Conservation (phyloP, 2,329 filamentous ascomycete genomes). For the Nemania abortiva region DNA sequence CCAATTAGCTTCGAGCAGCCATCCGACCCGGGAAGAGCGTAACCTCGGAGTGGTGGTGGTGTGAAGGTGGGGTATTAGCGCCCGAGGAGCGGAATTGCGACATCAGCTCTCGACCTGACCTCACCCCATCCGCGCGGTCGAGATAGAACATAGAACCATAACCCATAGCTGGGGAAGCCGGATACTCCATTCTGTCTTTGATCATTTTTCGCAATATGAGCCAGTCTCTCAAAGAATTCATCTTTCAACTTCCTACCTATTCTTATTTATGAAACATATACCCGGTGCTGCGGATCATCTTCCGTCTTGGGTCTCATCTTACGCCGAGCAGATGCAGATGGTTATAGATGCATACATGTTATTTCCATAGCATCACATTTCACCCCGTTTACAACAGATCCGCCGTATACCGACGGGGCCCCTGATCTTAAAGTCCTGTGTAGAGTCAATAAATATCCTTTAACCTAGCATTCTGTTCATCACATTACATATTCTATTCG, state of each 20-base stretch:
- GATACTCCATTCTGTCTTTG: not conserved
- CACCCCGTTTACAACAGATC: not conserved
- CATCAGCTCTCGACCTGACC: slow-evolving; percentile 27
- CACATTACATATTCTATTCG: not conserved
- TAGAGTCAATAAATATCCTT: not conserved
- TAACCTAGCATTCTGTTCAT: not conserved
- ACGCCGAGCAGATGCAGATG: not conserved
- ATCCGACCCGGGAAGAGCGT: slow-evolving; percentile 2
- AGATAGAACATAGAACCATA: not conserved
- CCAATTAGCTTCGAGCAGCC: slow-evolving; percentile 13
- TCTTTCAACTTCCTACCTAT: not conserved
- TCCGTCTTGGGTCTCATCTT: not conserved
- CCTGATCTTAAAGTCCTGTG: not conserved
- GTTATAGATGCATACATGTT: not conserved
- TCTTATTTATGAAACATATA: not conserved
- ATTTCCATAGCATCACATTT: not conserved
- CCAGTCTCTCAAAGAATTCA: not conserved
- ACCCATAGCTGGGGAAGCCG: not conserved
- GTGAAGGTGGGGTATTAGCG: slow-evolving; percentile 15
- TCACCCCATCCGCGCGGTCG: slow-evolving; percentile 6
- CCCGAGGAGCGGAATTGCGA: slow-evolving; percentile 39
- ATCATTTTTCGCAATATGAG: not conserved
- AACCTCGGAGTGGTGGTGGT: slow-evolving; percentile 1
- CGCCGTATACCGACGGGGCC: not conserved
- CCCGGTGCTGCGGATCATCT: not conserved